Percentiles rank a stretch among this genome's conserved stretches.
Conservation (phyloP, 306 rosid genomes). For the Pyrus pyrifolia region DNA sequence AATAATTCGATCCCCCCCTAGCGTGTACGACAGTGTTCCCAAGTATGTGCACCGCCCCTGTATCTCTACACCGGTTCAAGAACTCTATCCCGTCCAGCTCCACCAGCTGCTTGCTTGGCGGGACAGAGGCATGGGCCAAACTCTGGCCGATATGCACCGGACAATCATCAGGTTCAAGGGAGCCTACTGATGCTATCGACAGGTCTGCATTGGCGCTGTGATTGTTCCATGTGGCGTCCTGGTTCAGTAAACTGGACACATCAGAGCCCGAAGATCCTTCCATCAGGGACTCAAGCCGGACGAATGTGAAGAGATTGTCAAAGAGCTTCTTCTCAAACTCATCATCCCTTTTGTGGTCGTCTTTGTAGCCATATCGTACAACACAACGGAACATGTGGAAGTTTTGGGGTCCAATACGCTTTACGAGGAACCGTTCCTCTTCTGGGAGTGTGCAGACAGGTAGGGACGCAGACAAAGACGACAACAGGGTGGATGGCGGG, state of each 20-base stretch:
- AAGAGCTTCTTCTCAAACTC: constrained; percentile 85
- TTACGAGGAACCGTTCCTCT: constrained; percentile 91
- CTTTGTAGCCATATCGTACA: constrained; percentile 86
- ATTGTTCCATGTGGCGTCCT: constrained; percentile 21
- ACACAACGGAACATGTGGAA: constrained; percentile 87
- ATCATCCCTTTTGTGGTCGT: constrained; percentile 77
- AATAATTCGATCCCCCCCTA: constrained; percentile 62
- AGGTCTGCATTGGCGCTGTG: constrained; percentile 30
- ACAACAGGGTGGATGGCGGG: constrained; percentile 96
- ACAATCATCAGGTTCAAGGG: constrained; percentile 46
- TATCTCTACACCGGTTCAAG: constrained; percentile 67
- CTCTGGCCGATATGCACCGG: constrained; percentile 34
- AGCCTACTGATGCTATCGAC: constrained; percentile 50
- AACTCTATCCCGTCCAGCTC: constrained; percentile 72
- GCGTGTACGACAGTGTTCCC: constrained; percentile 82
- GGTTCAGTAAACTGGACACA: constrained; percentile 50
- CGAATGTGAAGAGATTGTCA: constrained; percentile 54
- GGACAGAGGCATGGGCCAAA: constrained; percentile 27
- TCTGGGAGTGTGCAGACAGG: constrained; percentile 92
- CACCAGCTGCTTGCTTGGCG: constrained; percentile 37
- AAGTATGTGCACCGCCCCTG: constrained; percentile 93
- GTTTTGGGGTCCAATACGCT: constrained; percentile 76
- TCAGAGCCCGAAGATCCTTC: constrained; percentile 85
- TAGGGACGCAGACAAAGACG: constrained; percentile 80
- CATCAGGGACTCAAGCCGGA: constrained; percentile 80